Evolutionary conservation across 1,284 basidiomycete genomes (phyloP).

Genomic region (Leccinum pachyderme): DNA sequence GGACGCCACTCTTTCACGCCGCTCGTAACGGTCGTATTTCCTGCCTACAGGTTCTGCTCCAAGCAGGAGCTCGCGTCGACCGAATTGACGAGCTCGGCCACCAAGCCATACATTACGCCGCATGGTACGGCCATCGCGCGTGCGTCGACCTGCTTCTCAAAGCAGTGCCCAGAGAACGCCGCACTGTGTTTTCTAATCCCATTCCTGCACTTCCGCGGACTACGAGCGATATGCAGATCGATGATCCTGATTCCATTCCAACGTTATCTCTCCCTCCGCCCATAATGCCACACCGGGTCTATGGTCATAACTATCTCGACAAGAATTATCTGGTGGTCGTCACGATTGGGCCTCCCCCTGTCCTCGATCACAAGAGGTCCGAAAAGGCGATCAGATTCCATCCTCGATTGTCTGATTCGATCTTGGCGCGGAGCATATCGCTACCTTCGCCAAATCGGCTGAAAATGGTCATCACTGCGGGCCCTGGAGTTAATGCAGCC

Average conservation of each 20-base stretch:
- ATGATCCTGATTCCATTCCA: slow-evolving; percentile 86
- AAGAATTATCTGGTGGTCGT: slow-evolving; percentile 87
- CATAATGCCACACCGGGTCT: slow-evolving; percentile 94
- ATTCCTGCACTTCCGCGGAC: slow-evolving; percentile 15
- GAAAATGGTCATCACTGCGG: slow-evolving; percentile 90
- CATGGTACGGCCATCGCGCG: slow-evolving; percentile 92
- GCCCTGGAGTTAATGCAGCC: slow-evolving; percentile 75
- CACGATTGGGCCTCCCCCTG: slow-evolving; percentile 71
- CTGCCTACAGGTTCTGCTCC: slow-evolving; percentile 78
- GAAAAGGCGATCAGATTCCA: slow-evolving; percentile 58
- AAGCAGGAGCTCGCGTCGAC: slow-evolving; percentile 75
- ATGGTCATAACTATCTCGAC: slow-evolving; percentile 91
- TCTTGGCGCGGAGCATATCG: slow-evolving; percentile 43
- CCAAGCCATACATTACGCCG: slow-evolving; percentile 90
- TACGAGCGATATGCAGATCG: slow-evolving; percentile 28
- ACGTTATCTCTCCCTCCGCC: slow-evolving; percentile 93
- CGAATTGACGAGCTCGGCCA: slow-evolving; percentile 85
- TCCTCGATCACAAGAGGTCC: slow-evolving; percentile 27
- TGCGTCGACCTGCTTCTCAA: slow-evolving; percentile 76
- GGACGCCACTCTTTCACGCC: slow-evolving; percentile 97
- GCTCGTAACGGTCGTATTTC: slow-evolving; percentile 82
- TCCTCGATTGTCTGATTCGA: slow-evolving; percentile 65
- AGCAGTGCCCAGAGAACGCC: slow-evolving; percentile 34
- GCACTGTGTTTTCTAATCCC: slow-evolving; percentile 10
- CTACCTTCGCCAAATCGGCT: slow-evolving; percentile 78